A percentile compares a stretch with the other conserved stretches of the same genome.
phyloP scores from a whole-genome alignment of 768 basidiomycete genomes.

The Tricholoma sp. region DNA sequence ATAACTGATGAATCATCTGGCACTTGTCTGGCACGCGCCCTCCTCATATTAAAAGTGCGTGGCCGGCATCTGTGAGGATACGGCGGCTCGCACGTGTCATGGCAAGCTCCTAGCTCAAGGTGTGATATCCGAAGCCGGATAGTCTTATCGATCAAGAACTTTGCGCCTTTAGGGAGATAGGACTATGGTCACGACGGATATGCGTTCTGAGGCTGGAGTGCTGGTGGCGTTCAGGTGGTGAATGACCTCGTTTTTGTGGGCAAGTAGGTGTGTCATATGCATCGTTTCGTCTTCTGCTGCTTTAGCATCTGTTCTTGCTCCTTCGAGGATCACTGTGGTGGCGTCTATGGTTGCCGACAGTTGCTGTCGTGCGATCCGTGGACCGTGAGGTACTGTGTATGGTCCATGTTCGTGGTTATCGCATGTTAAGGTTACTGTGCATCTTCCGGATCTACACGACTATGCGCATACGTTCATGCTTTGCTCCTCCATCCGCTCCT shows the following conservation, averaged over 20 bases:
- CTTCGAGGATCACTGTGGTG: not conserved
- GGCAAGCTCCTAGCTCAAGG: not conserved
- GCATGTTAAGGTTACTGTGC: not conserved
- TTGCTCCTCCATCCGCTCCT: not conserved
- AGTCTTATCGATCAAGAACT: not conserved
- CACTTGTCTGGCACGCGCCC: not conserved
- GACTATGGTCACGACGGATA: not conserved
- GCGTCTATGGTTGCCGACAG: not conserved
- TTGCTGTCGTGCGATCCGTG: not conserved
- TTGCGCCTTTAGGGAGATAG: not conserved
- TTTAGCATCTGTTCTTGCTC: not conserved
- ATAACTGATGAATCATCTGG: not conserved
- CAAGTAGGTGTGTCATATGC: not conserved
- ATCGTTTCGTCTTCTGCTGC: not conserved
- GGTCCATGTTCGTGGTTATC: not conserved
- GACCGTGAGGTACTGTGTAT: not conserved
- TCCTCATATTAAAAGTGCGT: not conserved
- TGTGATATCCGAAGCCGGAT: not conserved
- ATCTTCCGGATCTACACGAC: not conserved
- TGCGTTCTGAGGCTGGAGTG: not conserved
- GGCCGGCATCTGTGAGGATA: not conserved
- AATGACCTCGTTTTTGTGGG: not conserved
- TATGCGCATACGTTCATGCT: not conserved
- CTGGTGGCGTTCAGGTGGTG: not conserved
- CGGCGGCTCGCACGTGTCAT: not conserved